These are phyloP conservation scores for Pseudopediastrum boryanum DNA, from an alignment of 139 green algal genomes.

Conservation along the genomic window DNA sequence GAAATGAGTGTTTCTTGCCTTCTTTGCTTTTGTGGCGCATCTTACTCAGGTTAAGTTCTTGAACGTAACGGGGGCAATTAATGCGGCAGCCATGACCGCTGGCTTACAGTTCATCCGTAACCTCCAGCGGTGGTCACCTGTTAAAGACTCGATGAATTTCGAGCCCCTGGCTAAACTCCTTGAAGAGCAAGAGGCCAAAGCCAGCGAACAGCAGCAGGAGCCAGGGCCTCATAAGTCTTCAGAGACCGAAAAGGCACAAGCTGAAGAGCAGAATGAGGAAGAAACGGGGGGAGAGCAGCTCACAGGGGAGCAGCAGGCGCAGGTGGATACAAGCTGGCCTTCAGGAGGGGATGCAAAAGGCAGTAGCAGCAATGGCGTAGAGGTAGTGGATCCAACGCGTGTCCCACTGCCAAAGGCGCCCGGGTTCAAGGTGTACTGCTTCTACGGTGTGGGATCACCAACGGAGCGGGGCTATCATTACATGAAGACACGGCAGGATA, in stretches of 20 bases:
- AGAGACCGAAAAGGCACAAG: no score
- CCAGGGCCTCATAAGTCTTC: background rate
- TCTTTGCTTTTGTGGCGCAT: no score
- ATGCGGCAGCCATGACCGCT: background rate
- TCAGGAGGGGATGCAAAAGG: no score
- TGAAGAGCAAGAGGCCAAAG: background rate
- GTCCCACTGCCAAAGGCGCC: conserved; percentile 71
- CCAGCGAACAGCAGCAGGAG: background rate
- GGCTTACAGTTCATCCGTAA: conserved; percentile 30
- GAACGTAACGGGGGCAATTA: conserved; percentile 24
- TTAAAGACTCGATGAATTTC: conserved; percentile 13
- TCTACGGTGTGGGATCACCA: conserved; percentile 75
- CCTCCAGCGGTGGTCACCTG: conserved; percentile 31
- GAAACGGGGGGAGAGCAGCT: no score
- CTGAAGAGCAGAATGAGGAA: no score
- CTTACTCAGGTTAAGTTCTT: conserved; percentile 14
- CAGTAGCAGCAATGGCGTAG: no score
- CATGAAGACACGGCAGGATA: background rate
- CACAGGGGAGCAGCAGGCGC: no score
- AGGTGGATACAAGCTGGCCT: no score
- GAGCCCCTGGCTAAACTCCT: background rate
- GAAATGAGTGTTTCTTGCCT: no score
- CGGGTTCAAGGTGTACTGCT: conserved; percentile 64
- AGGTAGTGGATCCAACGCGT: no score
- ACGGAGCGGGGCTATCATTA: conserved; percentile 65